Percentiles rank a stretch among this genome's conserved stretches.
Conservation (phyloP, 345 rosid species). For the Zanthoxylum bungeanum region DNA sequence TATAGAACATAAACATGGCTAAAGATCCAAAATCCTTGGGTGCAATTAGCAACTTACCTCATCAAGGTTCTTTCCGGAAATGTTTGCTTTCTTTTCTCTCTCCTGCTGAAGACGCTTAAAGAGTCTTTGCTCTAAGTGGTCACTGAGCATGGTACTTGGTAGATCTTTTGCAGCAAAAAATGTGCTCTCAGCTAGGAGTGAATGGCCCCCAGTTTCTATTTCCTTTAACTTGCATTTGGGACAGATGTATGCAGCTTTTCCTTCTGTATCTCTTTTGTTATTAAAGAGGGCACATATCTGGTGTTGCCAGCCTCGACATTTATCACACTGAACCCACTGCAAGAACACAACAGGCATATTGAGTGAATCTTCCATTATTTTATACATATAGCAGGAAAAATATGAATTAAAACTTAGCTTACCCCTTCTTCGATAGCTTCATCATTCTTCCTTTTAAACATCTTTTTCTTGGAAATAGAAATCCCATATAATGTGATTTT, state of each 20-base stretch:
- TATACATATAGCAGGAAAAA: not conserved
- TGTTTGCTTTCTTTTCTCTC: slow-evolving; percentile 42
- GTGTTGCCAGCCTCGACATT: slow-evolving; percentile 59
- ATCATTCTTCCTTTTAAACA: slow-evolving; percentile 32
- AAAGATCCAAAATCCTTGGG: not conserved
- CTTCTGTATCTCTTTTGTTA: slow-evolving; percentile 33
- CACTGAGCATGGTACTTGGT: slow-evolving; percentile 48
- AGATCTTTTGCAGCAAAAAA: slow-evolving; percentile 50
- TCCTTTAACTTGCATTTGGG: slow-evolving; percentile 51
- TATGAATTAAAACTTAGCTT: slow-evolving; percentile 9
- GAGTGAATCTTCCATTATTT: slow-evolving; percentile 2
- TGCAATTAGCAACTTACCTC: slow-evolving; percentile 39
- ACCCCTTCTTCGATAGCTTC: slow-evolving; percentile 43
- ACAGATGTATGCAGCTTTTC: slow-evolving; percentile 39
- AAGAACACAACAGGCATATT: slow-evolving; percentile 6
- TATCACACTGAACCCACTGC: slow-evolving; percentile 62
- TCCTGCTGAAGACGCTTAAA: slow-evolving; percentile 41
- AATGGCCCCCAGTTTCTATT: slow-evolving; percentile 21
- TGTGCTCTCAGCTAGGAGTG: slow-evolving; percentile 14
- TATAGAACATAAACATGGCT: not conserved
- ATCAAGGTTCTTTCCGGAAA: slow-evolving; percentile 34
- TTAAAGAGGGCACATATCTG: slow-evolving; percentile 65
- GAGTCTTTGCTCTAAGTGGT: slow-evolving; percentile 50
- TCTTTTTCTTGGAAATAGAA: slow-evolving; percentile 30
- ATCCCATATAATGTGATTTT: slow-evolving; percentile 26